A percentile compares a stretch with the other conserved stretches of the same genome.
These are phyloP conservation scores for Madurella mycetomatis DNA, from an alignment of 2,329 filamentous ascomycete genomes.

Conservation along the genomic window DNA sequence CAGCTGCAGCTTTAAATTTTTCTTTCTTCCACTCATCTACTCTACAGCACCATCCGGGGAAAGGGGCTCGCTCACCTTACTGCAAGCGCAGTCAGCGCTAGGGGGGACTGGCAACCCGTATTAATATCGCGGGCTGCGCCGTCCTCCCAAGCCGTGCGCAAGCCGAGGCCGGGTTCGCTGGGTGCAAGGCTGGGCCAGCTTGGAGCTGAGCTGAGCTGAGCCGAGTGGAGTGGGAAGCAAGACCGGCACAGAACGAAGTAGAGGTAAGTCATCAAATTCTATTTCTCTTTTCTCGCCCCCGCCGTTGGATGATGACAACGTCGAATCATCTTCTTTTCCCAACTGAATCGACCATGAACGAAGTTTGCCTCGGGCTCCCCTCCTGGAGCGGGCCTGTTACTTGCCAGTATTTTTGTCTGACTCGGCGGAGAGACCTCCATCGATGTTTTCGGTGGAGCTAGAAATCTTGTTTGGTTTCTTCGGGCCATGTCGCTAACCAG, in stretches of 20 bases:
- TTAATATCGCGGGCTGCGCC: not conserved
- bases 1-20: constrained; percentile 5
- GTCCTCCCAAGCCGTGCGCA: not conserved
- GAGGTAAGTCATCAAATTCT: constrained; percentile 19
- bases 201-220: constrained; percentile 2
- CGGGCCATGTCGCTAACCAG: constrained; percentile 16
- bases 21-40: constrained; percentile 13
- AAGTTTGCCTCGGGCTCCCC: constrained; percentile 63
- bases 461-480: constrained; percentile 2
- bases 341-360: constrained; percentile 83
- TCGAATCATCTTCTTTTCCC: constrained; percentile 76
- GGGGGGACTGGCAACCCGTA: not conserved
- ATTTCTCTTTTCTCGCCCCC: constrained; percentile 1
- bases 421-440: constrained; percentile 12
- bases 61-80: constrained; percentile 2
- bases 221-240: not conserved
- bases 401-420: constrained; percentile 87
- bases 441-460: constrained; percentile 12
- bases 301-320: constrained; percentile 66
- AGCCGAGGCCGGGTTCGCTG: constrained; percentile 5
- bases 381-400: constrained; percentile 67
- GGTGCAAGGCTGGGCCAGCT: not conserved
- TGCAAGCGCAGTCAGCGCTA: not conserved
- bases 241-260: constrained; percentile 6
- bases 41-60: not conserved